Evolutionary conservation across 495 filamentous ascomycete genomes (phyloP), one percentile per base, ranked within the genome.

Genomic region (Chaetomium cochliodes): DNA sequence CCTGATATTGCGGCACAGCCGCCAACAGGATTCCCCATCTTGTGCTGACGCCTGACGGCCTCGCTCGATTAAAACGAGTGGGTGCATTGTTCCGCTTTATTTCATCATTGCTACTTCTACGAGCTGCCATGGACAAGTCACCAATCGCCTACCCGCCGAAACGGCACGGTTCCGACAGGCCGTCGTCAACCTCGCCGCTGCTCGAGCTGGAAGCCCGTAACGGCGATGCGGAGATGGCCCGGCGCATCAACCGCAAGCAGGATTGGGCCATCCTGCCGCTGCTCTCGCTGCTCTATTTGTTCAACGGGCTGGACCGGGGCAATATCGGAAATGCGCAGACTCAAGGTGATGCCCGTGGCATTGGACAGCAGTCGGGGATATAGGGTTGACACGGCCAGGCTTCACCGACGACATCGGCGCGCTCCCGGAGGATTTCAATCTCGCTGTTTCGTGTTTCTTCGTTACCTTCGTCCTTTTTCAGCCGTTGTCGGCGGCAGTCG

Each of bases 1-100:
- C 49, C 49, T 52, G 49, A 52, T 52, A 16, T 26, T 52, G 49
- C 49, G 49, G 49, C 49, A 26, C 49, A 52, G 49, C 49, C 22
- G 49, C n/a, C 44, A 20, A 47, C 15, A 22, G 49, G 49, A 25
- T 13, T 52, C 12, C 49, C 23, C 49, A 52, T 26, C 23, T 26
- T 13, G 2, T 13, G 16, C 23, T 26, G 49, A 26, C 49, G 49
- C 33, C 33, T 37, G 33, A 37, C 33, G 33, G 33, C 33, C 33
- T 37, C 33, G 12, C 49, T 52, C 22, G 49, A 7, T 9, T n/a
- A 50, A 50, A 3, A 50, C n/a, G 46, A 50, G n/a, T 50, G 46
- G 49, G 11, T 26, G 16, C 23, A 52, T 8, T 18, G 25, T 26
- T 26, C 23, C 9, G 49, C 49, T 26, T 16, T 18, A 52, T 26